Conservation (phyloP, 176 grass and related monocot species). For the Musa beccarii region DNA sequence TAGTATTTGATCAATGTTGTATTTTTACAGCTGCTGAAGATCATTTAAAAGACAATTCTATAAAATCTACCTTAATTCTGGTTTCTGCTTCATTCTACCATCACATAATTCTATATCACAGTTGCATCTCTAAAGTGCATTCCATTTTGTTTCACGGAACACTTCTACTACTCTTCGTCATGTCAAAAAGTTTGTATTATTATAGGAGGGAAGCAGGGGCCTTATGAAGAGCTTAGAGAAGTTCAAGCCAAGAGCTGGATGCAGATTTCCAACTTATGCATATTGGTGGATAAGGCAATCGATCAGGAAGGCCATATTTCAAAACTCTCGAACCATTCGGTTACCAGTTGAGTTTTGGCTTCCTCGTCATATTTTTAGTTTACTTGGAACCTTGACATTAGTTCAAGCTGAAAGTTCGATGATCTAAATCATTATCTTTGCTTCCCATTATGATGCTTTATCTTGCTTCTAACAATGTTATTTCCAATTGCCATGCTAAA, state of each 20-base stretch:
- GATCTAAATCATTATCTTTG: neutral
- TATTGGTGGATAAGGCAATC: slow-evolving; percentile 86
- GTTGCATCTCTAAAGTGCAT: too few species aligned
- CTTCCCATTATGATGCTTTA: neutral
- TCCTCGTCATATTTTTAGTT: neutral
- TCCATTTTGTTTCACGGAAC: neutral
- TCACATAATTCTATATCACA: neutral
- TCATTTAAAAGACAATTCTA: neutral
- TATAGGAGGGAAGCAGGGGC: slow-evolving; percentile 72
- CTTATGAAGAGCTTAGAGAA: slow-evolving; percentile 88
- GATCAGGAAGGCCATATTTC: slow-evolving; percentile 73
- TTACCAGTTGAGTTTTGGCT: slow-evolving; percentile 43
- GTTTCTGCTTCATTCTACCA: neutral
- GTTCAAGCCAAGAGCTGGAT: slow-evolving; percentile 72
- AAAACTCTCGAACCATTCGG: slow-evolving; percentile 67
- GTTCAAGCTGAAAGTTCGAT: neutral
- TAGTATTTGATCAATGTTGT: neutral
- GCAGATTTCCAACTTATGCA: slow-evolving; percentile 71
- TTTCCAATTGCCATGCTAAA: neutral
- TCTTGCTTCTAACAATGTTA: neutral
- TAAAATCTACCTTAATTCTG: neutral
- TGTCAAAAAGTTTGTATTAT: neutral
- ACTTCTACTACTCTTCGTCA: neutral
- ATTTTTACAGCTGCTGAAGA: neutral
- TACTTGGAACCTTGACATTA: neutral